These are phyloP conservation scores for Cydonia oblonga DNA, from an alignment of 331 rosid species.

Conservation along the genomic window DNA sequence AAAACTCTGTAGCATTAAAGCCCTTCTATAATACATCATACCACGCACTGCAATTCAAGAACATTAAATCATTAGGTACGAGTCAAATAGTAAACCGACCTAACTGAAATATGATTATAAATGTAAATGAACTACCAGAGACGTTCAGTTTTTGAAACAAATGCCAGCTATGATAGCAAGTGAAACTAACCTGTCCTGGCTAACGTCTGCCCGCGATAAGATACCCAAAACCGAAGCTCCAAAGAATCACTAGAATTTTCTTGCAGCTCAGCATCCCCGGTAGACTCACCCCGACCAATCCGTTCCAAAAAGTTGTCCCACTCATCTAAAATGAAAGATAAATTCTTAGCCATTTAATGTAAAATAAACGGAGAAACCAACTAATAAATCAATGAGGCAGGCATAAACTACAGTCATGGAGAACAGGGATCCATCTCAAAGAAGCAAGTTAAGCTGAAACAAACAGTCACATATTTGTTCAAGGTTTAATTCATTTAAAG, in stretches of 20 bases:
- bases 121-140: neutral
- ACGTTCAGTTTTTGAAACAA: neutral
- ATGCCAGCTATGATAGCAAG: neutral
- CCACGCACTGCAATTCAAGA: constrained; percentile 70
- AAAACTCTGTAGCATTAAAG: constrained; percentile 90
- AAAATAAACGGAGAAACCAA: neutral
- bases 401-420: neutral
- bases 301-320: constrained; percentile 92
- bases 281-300: constrained; percentile 61
- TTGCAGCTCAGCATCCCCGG: constrained; percentile 70
- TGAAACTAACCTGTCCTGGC: constrained; percentile 76
- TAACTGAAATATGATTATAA: neutral
- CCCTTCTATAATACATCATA: constrained; percentile 98
- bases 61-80: constrained; percentile 7
- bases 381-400: neutral
- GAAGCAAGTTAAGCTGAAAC: too few relatives aligned
- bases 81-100: neutral
- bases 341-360: neutral
- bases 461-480: neutral
- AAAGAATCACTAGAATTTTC: constrained; percentile 57
- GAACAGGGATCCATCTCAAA: neutral
- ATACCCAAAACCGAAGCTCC: constrained; percentile 98
- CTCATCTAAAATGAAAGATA: constrained; percentile 51
- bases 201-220: constrained; percentile 94
- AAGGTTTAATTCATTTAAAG: neutral